Evolutionary conservation across 306 rosid species (phyloP).

Genomic region (Rosa persica): DNA sequence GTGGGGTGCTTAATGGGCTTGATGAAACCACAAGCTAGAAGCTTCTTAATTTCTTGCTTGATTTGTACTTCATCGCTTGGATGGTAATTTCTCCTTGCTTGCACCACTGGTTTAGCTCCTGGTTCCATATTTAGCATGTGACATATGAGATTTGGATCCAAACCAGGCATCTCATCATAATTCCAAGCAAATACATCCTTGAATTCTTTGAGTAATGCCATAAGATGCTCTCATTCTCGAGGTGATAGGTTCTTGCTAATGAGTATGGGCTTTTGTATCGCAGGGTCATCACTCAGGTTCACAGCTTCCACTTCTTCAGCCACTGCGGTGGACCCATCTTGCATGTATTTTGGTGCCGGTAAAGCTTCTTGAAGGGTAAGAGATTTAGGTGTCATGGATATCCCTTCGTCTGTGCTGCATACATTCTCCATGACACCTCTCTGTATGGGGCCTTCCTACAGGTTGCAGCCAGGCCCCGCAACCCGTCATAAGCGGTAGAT

Average conservation of each 20-base stretch:
- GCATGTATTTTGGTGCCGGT: background rate
- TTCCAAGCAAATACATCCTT: background rate
- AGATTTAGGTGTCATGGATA: background rate
- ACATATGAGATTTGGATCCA: background rate
- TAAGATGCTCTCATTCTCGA: too few species aligned
- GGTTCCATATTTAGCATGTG: too few species aligned
- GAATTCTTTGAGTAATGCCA: background rate
- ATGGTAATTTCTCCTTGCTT: too few species aligned
- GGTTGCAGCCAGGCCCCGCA: background rate
- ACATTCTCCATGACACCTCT: background rate
- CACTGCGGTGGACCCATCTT: background rate
- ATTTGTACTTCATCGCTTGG: background rate
- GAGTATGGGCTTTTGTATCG: background rate
- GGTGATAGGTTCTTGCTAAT: background rate
- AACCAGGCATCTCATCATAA: background rate
- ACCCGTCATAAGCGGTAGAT: background rate
- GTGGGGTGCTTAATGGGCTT: background rate
- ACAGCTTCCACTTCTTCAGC: background rate
- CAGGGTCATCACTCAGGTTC: background rate
- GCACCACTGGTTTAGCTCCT: too few species aligned
- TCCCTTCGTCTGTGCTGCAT: background rate
- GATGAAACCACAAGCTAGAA: background rate
- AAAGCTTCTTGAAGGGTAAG: background rate
- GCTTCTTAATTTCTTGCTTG: background rate
- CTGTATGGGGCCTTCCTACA: background rate